Percentiles rank a stretch among this genome's conserved stretches.
These are phyloP conservation scores for Thuja plicata DNA, from an alignment of 83 land plant species.

Conservation along the genomic window DNA sequence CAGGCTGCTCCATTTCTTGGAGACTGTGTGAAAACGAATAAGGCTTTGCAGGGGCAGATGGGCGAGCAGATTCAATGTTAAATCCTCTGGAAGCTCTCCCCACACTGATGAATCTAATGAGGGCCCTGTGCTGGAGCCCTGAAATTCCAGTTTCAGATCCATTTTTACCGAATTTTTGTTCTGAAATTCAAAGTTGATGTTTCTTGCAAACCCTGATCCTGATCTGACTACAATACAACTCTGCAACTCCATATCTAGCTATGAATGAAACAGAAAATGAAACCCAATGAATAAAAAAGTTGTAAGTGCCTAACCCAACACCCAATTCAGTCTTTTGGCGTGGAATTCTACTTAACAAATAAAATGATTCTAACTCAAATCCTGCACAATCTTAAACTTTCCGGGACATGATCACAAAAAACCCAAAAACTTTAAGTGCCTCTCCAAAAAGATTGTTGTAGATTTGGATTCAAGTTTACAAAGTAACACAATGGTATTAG, in stretches of 20 bases:
- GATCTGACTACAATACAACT: background rate
- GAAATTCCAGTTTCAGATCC: background rate
- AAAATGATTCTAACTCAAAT: background rate
- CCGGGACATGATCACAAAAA: background rate
- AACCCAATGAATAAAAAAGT: background rate
- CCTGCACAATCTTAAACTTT: background rate
- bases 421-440: background rate
- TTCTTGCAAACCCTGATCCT: background rate
- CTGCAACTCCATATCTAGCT: background rate
- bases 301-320: background rate
- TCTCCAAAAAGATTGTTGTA: too few species aligned
- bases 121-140: background rate
- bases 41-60: background rate
- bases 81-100: slow-evolving; percentile 9
- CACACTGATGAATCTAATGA: background rate
- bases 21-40: background rate
- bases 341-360: background rate
- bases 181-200: background rate
- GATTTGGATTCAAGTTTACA: too few species aligned
- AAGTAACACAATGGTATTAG: background rate
- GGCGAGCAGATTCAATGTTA: background rate
- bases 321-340: background rate
- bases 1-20: background rate
- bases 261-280: background rate
- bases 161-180: background rate